Evolutionary conservation across 768 basidiomycete genomes (phyloP).

Genomic region (Boletus pseudopeckii): DNA sequence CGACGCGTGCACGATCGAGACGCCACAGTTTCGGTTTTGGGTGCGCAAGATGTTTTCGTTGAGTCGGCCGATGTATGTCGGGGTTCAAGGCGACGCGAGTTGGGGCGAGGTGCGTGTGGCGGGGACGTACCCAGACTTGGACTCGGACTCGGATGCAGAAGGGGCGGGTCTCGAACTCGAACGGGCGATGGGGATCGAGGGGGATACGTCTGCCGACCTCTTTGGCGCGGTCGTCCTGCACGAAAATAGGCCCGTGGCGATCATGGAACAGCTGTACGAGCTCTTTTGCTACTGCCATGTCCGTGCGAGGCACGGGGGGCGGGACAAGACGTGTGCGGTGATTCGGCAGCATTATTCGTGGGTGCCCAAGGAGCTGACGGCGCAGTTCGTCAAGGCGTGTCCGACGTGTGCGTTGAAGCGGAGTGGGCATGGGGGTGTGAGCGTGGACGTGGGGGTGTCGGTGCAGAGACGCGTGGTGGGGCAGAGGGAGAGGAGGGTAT

Average conservation of each 20-base stretch:
- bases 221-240: conserved; percentile 55
- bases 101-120: conserved; percentile 13
- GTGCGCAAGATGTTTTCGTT: conserved; percentile 76
- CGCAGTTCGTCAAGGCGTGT: conserved; percentile 74
- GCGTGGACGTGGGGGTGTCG: background rate
- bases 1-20: conserved; percentile 41
- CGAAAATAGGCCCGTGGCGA: conserved; percentile 69
- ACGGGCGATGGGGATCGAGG: conserved; percentile 14
- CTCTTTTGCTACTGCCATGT: conserved; percentile 73
- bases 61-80: conserved; percentile 25
- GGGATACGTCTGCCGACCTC: conserved; percentile 11
- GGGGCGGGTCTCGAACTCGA: conserved; percentile 14
- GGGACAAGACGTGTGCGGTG: conserved; percentile 71
- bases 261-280: conserved; percentile 76
- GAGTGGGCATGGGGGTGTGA: conserved; percentile 29
- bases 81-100: background rate
- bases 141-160: conserved; percentile 4
- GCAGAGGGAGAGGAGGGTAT: background rate
- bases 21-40: conserved; percentile 79
- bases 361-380: conserved; percentile 82
- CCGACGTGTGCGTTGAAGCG: conserved; percentile 63
- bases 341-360: conserved; percentile 72
- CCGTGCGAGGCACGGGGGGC: conserved; percentile 64
- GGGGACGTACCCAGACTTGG: background rate
- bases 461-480: background rate